Evolutionary conservation across 1,139 yeast species (phyloP), one percentile per base, ranked within the genome.

Genomic region (Yamadazyma trypodendri): DNA sequence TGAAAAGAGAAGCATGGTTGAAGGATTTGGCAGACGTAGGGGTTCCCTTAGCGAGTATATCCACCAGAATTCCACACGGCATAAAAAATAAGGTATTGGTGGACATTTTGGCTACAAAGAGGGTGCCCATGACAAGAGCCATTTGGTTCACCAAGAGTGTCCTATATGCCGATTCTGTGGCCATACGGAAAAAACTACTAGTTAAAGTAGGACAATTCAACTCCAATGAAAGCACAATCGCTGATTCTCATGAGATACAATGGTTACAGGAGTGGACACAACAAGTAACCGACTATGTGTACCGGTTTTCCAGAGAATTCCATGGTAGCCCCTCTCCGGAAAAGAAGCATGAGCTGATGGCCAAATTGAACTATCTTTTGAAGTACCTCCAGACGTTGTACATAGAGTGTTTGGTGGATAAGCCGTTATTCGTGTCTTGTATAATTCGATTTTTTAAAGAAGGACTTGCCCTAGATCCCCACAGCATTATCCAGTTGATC

Each of bases 221-320:
- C 18, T 35, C 34, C 4, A 38, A 28, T 32, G 43, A 39, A 5
- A 16, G 32, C 3, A 13, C 34, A 1, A 36, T 40, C 8, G 13
- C 39, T 10, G 50, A 42, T 9, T n/a, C 23, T 6, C 42, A 41
- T 12, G 85, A 81, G 44, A 58, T 65, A 14, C 81, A 75, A 38
- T 82, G 96, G 87, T 63, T 83, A 8, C 81, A 79, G 42, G 96
- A 88, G 55, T 89, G 97, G 97, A 85, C 96, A 0, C 87, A 79
- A 37, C 92, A 84, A 48, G 78, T 84, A 6, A 68, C 77, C 5
- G 81, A 77, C 41, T 84, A 75, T 50, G 54, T 82, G 17, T 79
- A 75, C 50, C 73, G 75, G 48, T 64, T 75, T 28, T 67, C 81
- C 7, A 58, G 63, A 27, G 77, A 69, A 34, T 59, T 68, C 57